Evolutionary conservation across 179 eudicot species (phyloP).

Genomic region (Drosera spatulata): DNA sequence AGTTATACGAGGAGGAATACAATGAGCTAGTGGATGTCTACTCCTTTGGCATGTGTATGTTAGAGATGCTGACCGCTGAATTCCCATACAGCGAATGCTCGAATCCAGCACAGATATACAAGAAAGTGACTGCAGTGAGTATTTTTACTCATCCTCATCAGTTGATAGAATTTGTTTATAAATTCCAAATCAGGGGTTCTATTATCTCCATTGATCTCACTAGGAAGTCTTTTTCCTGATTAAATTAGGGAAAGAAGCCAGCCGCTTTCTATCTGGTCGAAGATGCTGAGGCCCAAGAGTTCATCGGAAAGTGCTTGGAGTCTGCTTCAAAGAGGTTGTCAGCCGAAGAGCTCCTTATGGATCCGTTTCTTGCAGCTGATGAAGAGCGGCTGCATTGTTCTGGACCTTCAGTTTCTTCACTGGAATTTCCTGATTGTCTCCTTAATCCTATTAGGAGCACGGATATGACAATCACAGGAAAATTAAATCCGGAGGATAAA

Average conservation of each 20-base stretch:
- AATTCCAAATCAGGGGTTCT: no score
- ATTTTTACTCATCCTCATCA: background rate
- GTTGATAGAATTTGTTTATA: slow-evolving; percentile 2
- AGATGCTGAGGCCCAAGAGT: slow-evolving; percentile 49
- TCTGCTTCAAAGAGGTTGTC: slow-evolving; percentile 57
- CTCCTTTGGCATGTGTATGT: slow-evolving; percentile 91
- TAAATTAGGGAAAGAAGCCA: slow-evolving; percentile 57
- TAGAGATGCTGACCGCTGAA: slow-evolving; percentile 86
- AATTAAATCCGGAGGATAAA: slow-evolving; percentile 60
- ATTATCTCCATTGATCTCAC: no score
- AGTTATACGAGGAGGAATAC: slow-evolving; percentile 89
- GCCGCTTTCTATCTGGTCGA: slow-evolving; percentile 64
- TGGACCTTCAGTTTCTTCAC: background rate
- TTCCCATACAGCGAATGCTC: slow-evolving; percentile 82
- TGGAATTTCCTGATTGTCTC: slow-evolving; percentile 29
- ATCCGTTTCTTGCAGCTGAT: slow-evolving; percentile 52
- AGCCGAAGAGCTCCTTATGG: slow-evolving; percentile 58
- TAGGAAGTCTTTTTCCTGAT: no score
- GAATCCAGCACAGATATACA: slow-evolving; percentile 94
- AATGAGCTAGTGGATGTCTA: slow-evolving; percentile 93
- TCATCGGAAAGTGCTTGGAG: slow-evolving; percentile 79
- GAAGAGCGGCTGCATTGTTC: slow-evolving; percentile 19
- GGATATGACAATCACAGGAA: slow-evolving; percentile 83
- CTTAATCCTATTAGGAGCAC: slow-evolving; percentile 34
- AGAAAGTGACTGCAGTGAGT: slow-evolving; percentile 86